Percentiles rank a stretch among this genome's conserved stretches.
phyloP scores from a whole-genome alignment of 2,329 filamentous ascomycete genomes.

The Zymoseptoria ardabiliae region DNA sequence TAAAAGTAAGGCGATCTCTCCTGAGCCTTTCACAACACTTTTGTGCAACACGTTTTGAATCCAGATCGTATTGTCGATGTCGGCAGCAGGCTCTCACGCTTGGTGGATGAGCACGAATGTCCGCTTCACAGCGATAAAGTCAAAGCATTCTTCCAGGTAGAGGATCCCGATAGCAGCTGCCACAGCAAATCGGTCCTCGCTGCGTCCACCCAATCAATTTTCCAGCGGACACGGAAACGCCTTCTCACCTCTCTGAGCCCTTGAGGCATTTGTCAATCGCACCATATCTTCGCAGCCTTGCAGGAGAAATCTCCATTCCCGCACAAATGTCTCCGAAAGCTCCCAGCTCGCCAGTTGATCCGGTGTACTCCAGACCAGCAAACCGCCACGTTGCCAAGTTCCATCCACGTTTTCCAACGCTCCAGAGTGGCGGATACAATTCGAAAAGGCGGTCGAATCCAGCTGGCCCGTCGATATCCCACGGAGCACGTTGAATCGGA shows the following conservation, averaged over 20 bases:
- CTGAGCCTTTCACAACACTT: no score
- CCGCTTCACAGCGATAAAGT: no score
- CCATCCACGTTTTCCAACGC: slow-evolving; percentile 19
- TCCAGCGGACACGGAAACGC: slow-evolving; percentile 8
- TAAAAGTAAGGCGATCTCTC: no score
- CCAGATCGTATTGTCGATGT: no score
- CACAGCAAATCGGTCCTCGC: not conserved
- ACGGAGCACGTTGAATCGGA: slow-evolving; percentile 24
- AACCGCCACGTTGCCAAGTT: slow-evolving; percentile 21
- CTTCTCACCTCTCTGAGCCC: slow-evolving; percentile 27
- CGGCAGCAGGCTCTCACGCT: no score
- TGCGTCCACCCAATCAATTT: not conserved
- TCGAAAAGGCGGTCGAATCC: slow-evolving; percentile 18
- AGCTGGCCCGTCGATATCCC: slow-evolving; percentile 21
- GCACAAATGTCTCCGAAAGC: slow-evolving; percentile 34
- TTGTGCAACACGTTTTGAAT: no score
- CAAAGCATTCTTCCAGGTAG: not conserved
- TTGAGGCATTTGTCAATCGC: slow-evolving; percentile 37
- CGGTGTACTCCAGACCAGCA: slow-evolving; percentile 36
- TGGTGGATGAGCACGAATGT: no score
- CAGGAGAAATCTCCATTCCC: slow-evolving; percentile 35
- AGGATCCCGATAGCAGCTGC: not conserved
- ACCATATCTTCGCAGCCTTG: slow-evolving; percentile 34
- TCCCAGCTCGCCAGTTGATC: slow-evolving; percentile 38
- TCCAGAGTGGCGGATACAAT: slow-evolving; percentile 21